Evolutionary conservation across 371 early-diverging fungal genomes (phyloP).

Genomic region (Apophysomyces variabilis): DNA sequence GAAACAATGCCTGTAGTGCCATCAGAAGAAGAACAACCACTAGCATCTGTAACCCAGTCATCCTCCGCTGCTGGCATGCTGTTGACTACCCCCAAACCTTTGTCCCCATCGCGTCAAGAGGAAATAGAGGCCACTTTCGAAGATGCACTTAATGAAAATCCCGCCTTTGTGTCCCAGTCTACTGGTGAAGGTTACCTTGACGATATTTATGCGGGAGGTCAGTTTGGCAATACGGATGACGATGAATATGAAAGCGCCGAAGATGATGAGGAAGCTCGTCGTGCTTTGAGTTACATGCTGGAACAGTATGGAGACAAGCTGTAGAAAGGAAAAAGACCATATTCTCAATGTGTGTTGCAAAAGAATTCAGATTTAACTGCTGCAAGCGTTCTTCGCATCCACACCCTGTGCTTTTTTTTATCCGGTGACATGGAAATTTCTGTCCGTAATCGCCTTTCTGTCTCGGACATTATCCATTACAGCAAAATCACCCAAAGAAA

Average conservation of each 20-base stretch:
- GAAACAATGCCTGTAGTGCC: neutral
- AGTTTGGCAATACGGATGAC: neutral
- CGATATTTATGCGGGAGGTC: neutral
- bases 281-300: conserved; percentile 20
- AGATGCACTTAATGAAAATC: neutral
- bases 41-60: neutral
- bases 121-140: no score
- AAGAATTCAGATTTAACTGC: no score
- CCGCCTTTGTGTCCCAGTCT: neutral
- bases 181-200: neutral
- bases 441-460: no score
- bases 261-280: conserved; percentile 15
- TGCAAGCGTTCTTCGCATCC: no score
- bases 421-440: no score
- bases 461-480: no score
- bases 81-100: neutral
- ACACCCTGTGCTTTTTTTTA: no score
- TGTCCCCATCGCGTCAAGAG: neutral
- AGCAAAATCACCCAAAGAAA: no score
- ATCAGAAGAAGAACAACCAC: conserved; percentile 1
- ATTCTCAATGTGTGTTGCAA: neutral
- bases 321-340: neutral
- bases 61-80: neutral
- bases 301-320: conserved; percentile 14
- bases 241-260: neutral